Evolutionary conservation across 2,329 filamentous ascomycete species (phyloP).

Genomic region (Diaporthe humulicola): DNA sequence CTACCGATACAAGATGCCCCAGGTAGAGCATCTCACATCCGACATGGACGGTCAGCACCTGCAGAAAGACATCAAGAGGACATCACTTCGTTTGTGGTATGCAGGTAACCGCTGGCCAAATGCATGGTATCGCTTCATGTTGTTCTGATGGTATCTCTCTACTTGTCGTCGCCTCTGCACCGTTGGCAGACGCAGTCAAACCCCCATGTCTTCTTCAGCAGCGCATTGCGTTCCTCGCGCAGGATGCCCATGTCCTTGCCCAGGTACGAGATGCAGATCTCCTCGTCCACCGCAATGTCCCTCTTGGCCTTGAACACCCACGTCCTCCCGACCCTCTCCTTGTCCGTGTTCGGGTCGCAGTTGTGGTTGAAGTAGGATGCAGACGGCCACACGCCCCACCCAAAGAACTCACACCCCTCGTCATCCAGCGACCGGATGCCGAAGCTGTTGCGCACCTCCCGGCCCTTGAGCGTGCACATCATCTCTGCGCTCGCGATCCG

Average conservation of each 20-base stretch:
- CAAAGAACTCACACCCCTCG: slow-evolving; percentile 38
- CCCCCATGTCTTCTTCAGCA: slow-evolving; percentile 35
- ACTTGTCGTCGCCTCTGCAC: slow-evolving; percentile 11
- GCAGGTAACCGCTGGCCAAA: neutral
- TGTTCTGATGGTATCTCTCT: neutral
- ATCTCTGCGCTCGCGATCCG: slow-evolving; percentile 20
- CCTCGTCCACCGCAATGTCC: slow-evolving; percentile 18
- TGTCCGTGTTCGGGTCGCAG: slow-evolving; percentile 33
- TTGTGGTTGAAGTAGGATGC: slow-evolving; percentile 40
- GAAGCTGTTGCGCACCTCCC: slow-evolving; percentile 39
- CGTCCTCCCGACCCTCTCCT: slow-evolving; percentile 29
- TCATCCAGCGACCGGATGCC: slow-evolving; percentile 39
- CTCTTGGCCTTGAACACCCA: slow-evolving; percentile 33
- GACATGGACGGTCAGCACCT: no score
- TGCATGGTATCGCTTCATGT: neutral
- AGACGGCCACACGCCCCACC: slow-evolving; percentile 36
- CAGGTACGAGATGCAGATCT: slow-evolving; percentile 38
- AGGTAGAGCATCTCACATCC: neutral
- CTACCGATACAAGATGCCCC: neutral
- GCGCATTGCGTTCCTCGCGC: slow-evolving; percentile 24
- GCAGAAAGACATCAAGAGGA: neutral
- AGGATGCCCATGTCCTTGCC: slow-evolving; percentile 32
- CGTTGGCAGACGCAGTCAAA: slow-evolving; percentile 36
- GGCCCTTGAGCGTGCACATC: slow-evolving; percentile 23
- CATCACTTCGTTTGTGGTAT: neutral